Percentiles rank a stretch among this genome's conserved stretches.
phyloP scores from a whole-genome alignment of 352 stramenopile genomes.

The Phytophthora fragariaefolia region DNA sequence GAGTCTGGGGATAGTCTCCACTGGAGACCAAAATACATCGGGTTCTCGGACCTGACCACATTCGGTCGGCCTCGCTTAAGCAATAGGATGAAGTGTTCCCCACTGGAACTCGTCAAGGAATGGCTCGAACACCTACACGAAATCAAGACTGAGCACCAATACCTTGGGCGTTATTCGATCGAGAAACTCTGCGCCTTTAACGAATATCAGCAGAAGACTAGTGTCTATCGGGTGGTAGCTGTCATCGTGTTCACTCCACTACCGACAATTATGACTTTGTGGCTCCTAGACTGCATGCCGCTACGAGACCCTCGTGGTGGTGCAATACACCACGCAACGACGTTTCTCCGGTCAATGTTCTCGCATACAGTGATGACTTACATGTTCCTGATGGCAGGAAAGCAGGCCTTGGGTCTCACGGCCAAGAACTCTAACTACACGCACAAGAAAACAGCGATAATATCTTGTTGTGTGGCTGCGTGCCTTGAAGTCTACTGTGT shows the following conservation, averaged over 20 bases:
- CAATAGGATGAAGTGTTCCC: neutral
- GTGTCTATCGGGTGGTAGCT: conserved; percentile 10
- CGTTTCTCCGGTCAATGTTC: conserved; percentile 12
- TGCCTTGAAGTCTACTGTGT: conserved; percentile 19
- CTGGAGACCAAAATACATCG: too few relatives aligned
- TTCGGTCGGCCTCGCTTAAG: too few relatives aligned
- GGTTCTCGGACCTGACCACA: too few relatives aligned
- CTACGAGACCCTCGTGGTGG: conserved; percentile 2
- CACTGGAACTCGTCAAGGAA: neutral
- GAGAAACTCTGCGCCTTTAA: conserved; percentile 31
- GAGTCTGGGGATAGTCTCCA: too few relatives aligned
- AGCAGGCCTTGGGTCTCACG: conserved; percentile 13
- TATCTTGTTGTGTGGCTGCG: conserved; percentile 10
- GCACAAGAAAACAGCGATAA: conserved; percentile 7
- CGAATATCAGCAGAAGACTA: conserved; percentile 25
- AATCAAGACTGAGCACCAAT: conserved; percentile 16
- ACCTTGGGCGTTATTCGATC: conserved; percentile 33
- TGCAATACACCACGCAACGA: neutral
- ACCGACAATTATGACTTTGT: conserved; percentile 13
- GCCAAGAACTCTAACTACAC: conserved; percentile 17
- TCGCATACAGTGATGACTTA: conserved; percentile 15
- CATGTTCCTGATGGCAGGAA: conserved; percentile 9
- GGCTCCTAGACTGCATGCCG: conserved; percentile 8
- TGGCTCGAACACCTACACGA: neutral
- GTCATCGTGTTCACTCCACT: conserved; percentile 24